phyloP scores from a whole-genome alignment of 495 filamentous ascomycete genomes.

The Penicillium chermesinum region DNA sequence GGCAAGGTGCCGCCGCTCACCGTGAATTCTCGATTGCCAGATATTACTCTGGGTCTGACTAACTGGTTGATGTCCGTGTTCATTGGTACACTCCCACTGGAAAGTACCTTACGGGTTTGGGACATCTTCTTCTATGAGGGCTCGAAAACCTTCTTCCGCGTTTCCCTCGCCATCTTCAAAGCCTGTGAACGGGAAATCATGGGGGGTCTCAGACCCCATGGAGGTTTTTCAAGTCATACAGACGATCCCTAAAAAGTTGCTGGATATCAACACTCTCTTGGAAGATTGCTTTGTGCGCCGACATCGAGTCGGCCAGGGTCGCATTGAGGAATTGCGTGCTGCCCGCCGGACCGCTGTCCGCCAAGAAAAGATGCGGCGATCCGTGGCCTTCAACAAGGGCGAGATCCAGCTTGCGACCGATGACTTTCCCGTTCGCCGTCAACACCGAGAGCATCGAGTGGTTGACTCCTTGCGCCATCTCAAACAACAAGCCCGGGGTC shows the following conservation, averaged over 20 bases:
- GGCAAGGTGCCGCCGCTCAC: constrained; percentile 38
- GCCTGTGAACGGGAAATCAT: constrained; percentile 78
- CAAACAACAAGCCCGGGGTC: constrained; percentile 35
- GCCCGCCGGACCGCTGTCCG: constrained; percentile 39
- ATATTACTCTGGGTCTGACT: constrained; percentile 87
- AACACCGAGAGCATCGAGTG: constrained; percentile 36
- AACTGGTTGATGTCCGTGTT: constrained; percentile 99
- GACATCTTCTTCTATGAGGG: constrained; percentile 96
- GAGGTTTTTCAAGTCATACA: constrained; percentile 96
- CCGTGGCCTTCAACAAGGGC: constrained; percentile 36
- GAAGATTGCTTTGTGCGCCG: constrained; percentile 73
- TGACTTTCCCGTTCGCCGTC: constrained; percentile 29
- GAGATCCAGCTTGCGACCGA: constrained; percentile 35
- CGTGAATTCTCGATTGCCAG: constrained; percentile 63
- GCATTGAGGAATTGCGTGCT: constrained; percentile 42
- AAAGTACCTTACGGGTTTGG: constrained; percentile 89
- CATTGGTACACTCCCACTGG: constrained; percentile 86
- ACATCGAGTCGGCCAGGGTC: constrained; percentile 73
- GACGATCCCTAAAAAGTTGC: constrained; percentile 70
- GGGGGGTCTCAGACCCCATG: constrained; percentile 78
- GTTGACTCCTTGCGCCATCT: constrained; percentile 39
- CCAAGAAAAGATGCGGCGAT: constrained; percentile 41
- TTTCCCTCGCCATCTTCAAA: constrained; percentile 90
- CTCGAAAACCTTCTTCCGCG: constrained; percentile 88
- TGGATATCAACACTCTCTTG: constrained; percentile 77